These are phyloP conservation scores for Vigna reflexopilosa DNA, from an alignment of 306 rosid species.

Conservation along the genomic window DNA sequence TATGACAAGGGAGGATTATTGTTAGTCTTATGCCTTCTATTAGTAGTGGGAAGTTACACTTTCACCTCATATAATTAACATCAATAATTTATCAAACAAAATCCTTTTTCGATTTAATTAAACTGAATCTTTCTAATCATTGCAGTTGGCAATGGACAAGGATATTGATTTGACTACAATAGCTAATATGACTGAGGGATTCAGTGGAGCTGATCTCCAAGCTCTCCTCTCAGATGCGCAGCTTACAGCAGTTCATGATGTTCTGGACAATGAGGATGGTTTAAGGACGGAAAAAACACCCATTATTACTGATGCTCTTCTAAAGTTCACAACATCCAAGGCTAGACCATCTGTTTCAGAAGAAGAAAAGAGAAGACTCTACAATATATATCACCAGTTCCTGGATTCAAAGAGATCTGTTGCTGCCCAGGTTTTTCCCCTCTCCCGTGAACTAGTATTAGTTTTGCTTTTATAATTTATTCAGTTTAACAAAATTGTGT, in stretches of 20 bases:
- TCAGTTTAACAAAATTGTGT: slow-evolving; percentile 17
- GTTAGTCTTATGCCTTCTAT: neutral
- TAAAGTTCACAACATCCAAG: slow-evolving; percentile 68
- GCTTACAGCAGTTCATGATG: slow-evolving; percentile 94
- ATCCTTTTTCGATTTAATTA: slow-evolving; percentile 4
- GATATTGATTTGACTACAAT: slow-evolving; percentile 78
- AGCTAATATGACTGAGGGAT: slow-evolving; percentile 87
- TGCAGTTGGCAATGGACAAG: slow-evolving; percentile 75
- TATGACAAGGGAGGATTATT: neutral
- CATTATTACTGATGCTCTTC: slow-evolving; percentile 69
- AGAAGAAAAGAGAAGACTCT: slow-evolving; percentile 79
- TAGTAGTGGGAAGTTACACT: slow-evolving; percentile 10
- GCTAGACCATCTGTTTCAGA: slow-evolving; percentile 92
- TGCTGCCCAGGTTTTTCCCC: slow-evolving; percentile 72
- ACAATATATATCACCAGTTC: slow-evolving; percentile 74
- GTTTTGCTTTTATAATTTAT: slow-evolving; percentile 3
- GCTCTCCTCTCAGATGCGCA: slow-evolving; percentile 96
- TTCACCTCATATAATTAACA: neutral
- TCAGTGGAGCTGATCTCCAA: slow-evolving; percentile 97
- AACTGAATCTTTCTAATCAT: slow-evolving; percentile 31
- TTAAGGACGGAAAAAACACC: slow-evolving; percentile 59
- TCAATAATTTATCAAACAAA: slow-evolving; percentile 6
- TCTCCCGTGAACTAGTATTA: slow-evolving; percentile 18
- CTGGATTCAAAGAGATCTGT: slow-evolving; percentile 83
- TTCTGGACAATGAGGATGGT: slow-evolving; percentile 57